Evolutionary conservation across 805 yeast species (phyloP).

Genomic region (Ogataea trehaloabstinens): DNA sequence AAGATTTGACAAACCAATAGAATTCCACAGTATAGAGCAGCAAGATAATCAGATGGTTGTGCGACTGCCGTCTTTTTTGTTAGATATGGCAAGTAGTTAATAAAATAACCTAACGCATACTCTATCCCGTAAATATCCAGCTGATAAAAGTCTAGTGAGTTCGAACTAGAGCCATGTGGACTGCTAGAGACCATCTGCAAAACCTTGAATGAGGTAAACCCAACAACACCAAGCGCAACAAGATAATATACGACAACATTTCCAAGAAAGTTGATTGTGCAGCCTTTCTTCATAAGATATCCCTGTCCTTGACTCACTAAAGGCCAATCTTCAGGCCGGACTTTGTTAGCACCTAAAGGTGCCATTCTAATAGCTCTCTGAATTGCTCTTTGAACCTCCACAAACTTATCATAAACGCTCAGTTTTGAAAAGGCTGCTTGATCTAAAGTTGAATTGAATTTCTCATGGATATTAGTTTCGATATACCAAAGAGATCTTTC

Average conservation of each 20-base stretch:
- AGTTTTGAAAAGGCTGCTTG: conserved; percentile 31
- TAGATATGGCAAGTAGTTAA: conserved; percentile 59
- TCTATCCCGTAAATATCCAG: conserved; percentile 31
- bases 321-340: conserved; percentile 67
- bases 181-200: conserved; percentile 17
- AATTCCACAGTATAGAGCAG: conserved; percentile 49
- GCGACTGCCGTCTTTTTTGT: conserved; percentile 34
- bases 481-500: conserved; percentile 72
- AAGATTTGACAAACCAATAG: conserved; percentile 42
- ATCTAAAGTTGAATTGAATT: conserved; percentile 33
- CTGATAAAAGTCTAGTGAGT: conserved; percentile 8
- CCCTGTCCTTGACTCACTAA: conserved; percentile 55
- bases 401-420: conserved; percentile 48
- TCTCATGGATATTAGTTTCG: conserved; percentile 63
- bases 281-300: conserved; percentile 47
- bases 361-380: conserved; percentile 46
- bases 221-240: conserved; percentile 35
- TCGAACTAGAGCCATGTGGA: conserved; percentile 14
- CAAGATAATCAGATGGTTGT: conserved; percentile 47
- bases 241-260: conserved; percentile 58
- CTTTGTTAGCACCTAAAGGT: conserved; percentile 46
- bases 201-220: conserved; percentile 14
- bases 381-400: conserved; percentile 59
- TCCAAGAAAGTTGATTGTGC: conserved; percentile 59
- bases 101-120: conserved; percentile 52